Evolutionary conservation across 169 alveolate species (phyloP).

Genomic region (Perkinsus olseni): DNA sequence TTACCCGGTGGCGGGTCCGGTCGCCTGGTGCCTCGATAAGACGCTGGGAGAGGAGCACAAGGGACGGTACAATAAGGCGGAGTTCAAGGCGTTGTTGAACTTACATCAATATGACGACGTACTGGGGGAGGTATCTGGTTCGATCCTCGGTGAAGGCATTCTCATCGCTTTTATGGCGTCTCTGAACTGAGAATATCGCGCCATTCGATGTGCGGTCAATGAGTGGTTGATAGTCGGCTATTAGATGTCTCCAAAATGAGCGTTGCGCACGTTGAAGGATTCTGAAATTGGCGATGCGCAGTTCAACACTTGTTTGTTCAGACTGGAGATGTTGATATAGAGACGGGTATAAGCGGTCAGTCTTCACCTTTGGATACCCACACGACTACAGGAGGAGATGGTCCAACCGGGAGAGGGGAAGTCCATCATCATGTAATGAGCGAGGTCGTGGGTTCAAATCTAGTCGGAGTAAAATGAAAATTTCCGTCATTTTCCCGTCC

Average conservation of each 20-base stretch:
- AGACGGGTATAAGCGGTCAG: not conserved
- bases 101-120: not conserved
- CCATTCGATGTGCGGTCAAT: too few species aligned
- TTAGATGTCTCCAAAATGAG: too few species aligned
- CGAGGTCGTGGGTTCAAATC: not conserved
- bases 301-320: too few species aligned
- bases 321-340: not conserved
- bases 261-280: too few species aligned
- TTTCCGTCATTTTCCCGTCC: too few species aligned
- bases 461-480: not conserved
- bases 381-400: not conserved
- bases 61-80: constrained; percentile 13
- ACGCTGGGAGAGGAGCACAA: constrained; percentile 8
- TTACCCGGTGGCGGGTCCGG: not conserved
- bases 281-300: too few species aligned
- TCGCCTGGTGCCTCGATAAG: constrained; percentile 3
- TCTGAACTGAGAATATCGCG: too few species aligned
- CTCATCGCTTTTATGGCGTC: too few species aligned
- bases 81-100: constrained; percentile 4
- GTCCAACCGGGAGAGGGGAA: not conserved
- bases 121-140: not conserved
- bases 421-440: not conserved
- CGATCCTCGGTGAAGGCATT: not conserved
- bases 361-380: not conserved
- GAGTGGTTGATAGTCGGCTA: too few species aligned